Evolutionary conservation across 2,329 filamentous ascomycete species (phyloP), one percentile per base, ranked within the genome.

Genomic region (Pyrenophora teres): DNA sequence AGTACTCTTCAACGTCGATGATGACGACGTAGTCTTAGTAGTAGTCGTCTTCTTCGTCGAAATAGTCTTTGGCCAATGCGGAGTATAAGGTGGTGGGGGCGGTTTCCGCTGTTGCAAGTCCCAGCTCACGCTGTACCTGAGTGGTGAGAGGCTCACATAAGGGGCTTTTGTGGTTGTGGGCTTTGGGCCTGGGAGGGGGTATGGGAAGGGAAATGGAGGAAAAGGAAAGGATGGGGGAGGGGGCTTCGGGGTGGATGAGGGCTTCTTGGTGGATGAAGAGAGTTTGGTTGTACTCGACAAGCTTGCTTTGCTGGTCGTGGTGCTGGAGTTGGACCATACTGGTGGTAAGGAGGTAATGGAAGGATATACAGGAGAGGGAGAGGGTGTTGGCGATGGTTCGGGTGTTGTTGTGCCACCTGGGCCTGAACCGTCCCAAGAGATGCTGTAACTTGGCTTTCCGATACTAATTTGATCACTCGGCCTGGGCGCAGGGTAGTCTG

Each of bases 71-170:
- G 45, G 25, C 16, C 38, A 31, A 19, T 41, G 46, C 1, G 46
- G 36, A n/a, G 38, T 42, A 30, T 30, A 9, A 30, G 27, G 27
- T n/a, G 39, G 51, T 4, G 40, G 40, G 25, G 50, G 47, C 19
- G 30, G 19, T 6, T 52, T 31, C 23, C 51, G 46, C 41, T 46
- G 25, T 25, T 58, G 39, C 38, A 55, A 16, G 19, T 35, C 50
- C 61, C 61, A 63, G 21, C 38, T 55, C 12, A 64, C 33, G 19
- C 46, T 55, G 18, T 44, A 61, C 2, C 15, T 44, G 2, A 59
- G 61, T 8, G 59, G 54, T 6, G 40, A 21, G 8, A 60, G 25
- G 19, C 41, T 52, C 18, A 56, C 56, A 21, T 46, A 18, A 16
- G 45, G 36, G 25, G 42, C 50, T 35, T 53, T 56, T 9, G 44